These are phyloP conservation scores for Arxiozyma slooffiae DNA, from an alignment of 1,139 yeast genomes.

Conservation along the genomic window DNA sequence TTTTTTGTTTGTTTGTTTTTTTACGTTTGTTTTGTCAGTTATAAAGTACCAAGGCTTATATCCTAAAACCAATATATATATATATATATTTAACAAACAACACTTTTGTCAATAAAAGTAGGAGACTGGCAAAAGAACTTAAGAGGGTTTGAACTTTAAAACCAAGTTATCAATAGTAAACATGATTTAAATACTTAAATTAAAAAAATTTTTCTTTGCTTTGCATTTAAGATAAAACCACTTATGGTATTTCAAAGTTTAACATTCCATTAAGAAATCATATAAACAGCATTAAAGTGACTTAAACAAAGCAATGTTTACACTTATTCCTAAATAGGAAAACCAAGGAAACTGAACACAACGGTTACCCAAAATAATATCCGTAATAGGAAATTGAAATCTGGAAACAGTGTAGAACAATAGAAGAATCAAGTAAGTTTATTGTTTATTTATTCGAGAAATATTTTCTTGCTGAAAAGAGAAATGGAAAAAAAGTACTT, in stretches of 20 bases:
- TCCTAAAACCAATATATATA: background rate
- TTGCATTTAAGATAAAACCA: background rate
- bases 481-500: too few species aligned
- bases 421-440: too few species aligned
- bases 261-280: background rate
- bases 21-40: too few species aligned
- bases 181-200: background rate
- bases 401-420: background rate
- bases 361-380: background rate
- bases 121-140: background rate
- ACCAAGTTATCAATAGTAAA: background rate
- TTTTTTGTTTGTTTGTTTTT: background rate
- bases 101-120: background rate
- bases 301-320: background rate
- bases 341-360: background rate
- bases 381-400: background rate
- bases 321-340: background rate
- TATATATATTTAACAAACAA: background rate
- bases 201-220: background rate
- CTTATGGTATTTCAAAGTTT: too few species aligned
- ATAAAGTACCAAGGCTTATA: too few species aligned
- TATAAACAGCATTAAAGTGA: background rate
- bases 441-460: background rate
- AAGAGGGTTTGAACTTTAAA: too few species aligned
- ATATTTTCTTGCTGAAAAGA: too few species aligned